phyloP scores from a whole-genome alignment of 2,329 filamentous ascomycete species.

The Aspergillus oerlinghausenensis region DNA sequence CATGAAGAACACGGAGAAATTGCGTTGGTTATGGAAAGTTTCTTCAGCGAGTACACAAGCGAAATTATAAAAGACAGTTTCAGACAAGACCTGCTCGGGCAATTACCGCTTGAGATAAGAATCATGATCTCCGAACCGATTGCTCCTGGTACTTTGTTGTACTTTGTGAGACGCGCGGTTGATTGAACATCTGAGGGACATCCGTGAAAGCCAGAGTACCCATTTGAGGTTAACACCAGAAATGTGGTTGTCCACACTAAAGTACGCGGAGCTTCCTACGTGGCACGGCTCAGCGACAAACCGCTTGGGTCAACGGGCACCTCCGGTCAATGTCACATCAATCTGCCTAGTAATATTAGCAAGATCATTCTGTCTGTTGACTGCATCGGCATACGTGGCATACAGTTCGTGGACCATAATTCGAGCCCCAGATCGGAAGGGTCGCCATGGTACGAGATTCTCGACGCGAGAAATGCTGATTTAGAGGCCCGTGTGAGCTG shows the following conservation, averaged over 20 bases:
- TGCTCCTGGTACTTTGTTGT: conserved; percentile 8
- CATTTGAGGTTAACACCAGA: not conserved
- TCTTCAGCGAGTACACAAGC: not conserved
- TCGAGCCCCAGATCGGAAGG: conserved; percentile 3
- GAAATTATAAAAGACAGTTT: not conserved
- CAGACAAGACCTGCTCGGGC: not conserved
- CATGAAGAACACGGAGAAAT: not conserved
- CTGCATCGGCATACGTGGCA: conserved; percentile 5
- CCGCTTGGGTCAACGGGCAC: not conserved
- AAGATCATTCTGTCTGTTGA: conserved; percentile 7
- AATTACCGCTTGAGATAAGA: conserved; percentile 1
- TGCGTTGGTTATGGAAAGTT: not conserved
- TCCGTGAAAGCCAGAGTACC: not conserved
- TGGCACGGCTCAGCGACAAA: conserved; percentile 1
- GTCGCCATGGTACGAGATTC: conserved; percentile 15
- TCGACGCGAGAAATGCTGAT: conserved; percentile 1
- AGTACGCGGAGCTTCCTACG: not conserved
- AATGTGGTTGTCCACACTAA: conserved; percentile 1
- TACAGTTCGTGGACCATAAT: conserved; percentile 6
- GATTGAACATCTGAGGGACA: not conserved
- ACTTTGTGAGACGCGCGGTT: conserved; percentile 7
- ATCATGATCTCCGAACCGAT: not conserved
- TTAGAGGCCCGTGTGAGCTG: not conserved
- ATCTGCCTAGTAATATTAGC: not conserved
- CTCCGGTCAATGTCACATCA: not conserved